Evolutionary conservation across 768 basidiomycete species (phyloP).

Genomic region (Suillus subluteus): DNA sequence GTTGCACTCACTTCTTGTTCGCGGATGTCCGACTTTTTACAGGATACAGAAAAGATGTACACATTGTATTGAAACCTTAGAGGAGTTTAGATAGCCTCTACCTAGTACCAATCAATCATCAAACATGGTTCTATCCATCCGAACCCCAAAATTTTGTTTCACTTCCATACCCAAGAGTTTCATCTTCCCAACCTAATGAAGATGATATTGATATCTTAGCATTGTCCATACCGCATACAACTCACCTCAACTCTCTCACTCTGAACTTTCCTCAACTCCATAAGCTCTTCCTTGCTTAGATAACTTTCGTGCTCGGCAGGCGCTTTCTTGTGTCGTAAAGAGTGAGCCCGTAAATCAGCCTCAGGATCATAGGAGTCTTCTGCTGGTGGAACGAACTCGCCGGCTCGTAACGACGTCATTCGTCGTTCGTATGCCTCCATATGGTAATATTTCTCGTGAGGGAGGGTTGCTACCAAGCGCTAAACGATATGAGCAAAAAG

Average conservation of each 20-base stretch:
- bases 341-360: constrained; percentile 81
- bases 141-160: constrained; percentile 81
- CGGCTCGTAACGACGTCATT: constrained; percentile 84
- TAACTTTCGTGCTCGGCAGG: constrained; percentile 70
- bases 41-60: constrained; percentile 5
- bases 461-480: constrained; percentile 70
- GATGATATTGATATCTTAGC: background rate
- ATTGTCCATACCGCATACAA: constrained; percentile 11
- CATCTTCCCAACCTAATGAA: constrained; percentile 72
- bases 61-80: background rate
- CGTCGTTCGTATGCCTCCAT: constrained; percentile 84
- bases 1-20: background rate
- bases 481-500: constrained; percentile 3
- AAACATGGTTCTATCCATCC: constrained; percentile 78
- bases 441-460: constrained; percentile 95
- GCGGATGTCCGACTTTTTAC: background rate
- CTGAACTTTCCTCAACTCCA: constrained; percentile 82
- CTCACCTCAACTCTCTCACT: constrained; percentile 81
- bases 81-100: background rate
- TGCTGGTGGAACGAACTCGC: constrained; percentile 75
- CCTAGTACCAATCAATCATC: constrained; percentile 38
- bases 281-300: constrained; percentile 76
- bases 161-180: constrained; percentile 88
- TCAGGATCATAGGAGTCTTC: constrained; percentile 81
- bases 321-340: constrained; percentile 70